Percentiles rank a stretch among this genome's conserved stretches.
Conservation (phyloP, 1,284 basidiomycete genomes). For the Apiotrichum sp. region DNA sequence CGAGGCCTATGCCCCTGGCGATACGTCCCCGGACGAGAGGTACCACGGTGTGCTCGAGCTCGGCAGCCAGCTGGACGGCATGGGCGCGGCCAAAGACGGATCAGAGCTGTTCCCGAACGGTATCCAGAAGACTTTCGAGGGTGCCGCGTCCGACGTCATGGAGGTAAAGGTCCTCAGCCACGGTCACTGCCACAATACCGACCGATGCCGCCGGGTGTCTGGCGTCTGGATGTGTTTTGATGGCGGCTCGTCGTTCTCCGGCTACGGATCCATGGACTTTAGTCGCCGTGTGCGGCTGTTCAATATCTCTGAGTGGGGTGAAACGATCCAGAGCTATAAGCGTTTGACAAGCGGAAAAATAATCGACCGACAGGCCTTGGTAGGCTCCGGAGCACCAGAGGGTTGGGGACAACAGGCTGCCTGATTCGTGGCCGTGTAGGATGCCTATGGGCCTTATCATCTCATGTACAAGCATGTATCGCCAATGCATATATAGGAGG, state of each 20-base stretch:
- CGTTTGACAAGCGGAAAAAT: slow-evolving; percentile 68
- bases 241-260: slow-evolving; percentile 83
- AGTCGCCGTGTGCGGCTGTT: slow-evolving; percentile 84
- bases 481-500: neutral
- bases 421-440: neutral
- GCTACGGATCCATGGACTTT: slow-evolving; percentile 74
- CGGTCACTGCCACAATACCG: slow-evolving; percentile 80
- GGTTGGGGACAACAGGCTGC: slow-evolving; percentile 22
- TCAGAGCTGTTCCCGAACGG: slow-evolving; percentile 76
- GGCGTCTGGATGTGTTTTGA: slow-evolving; percentile 89
- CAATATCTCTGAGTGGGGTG: slow-evolving; percentile 77
- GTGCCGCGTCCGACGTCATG: slow-evolving; percentile 55
- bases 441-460: too few species aligned
- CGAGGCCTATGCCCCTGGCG: slow-evolving; percentile 44
- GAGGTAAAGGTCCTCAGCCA: slow-evolving; percentile 62
- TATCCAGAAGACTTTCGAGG: slow-evolving; percentile 52
- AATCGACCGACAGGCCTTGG: slow-evolving; percentile 54
- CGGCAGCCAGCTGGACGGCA: slow-evolving; percentile 59
- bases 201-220: slow-evolving; percentile 75
- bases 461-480: neutral
- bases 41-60: slow-evolving; percentile 56
- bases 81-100: slow-evolving; percentile 58
- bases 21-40: slow-evolving; percentile 10
- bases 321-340: slow-evolving; percentile 83
- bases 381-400: slow-evolving; percentile 28